These are phyloP conservation scores for Blepharisma japonicum DNA, from an alignment of 73 alveolate genomes.

Conservation along the genomic window DNA sequence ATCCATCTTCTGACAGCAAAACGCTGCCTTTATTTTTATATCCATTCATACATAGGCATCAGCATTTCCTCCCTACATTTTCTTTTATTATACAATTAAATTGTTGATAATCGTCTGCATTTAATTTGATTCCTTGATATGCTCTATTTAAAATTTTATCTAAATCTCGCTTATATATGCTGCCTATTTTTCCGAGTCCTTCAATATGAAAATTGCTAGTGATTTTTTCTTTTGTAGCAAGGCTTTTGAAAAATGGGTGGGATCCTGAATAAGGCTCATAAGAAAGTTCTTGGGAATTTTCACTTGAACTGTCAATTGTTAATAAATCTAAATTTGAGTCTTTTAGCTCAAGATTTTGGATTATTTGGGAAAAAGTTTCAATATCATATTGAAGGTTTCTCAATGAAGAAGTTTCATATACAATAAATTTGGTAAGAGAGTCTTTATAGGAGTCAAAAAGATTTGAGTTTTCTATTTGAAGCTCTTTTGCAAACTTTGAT, in stretches of 20 bases:
- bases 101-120: slow-evolving; percentile 2
- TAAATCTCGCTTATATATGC: not conserved
- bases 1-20: not conserved
- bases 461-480: no score
- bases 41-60: not conserved
- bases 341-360: no score
- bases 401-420: no score
- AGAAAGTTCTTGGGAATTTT: slow-evolving; percentile 5
- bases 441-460: no score
- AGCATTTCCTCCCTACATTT: slow-evolving; percentile 8
- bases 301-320: no score
- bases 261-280: slow-evolving; percentile 10
- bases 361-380: no score
- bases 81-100: slow-evolving; percentile 16
- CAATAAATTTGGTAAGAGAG: no score
- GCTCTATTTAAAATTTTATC: slow-evolving; percentile 6
- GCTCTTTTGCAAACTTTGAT: no score
- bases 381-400: no score
- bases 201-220: not conserved
- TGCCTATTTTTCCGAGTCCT: not conserved
- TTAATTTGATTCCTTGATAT: not conserved
- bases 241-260: slow-evolving; percentile 22
- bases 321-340: no score
- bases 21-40: not conserved
- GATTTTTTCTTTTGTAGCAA: not conserved